Conservation (phyloP, 2,329 filamentous ascomycete species). For the Lecanicillium sp. region DNA sequence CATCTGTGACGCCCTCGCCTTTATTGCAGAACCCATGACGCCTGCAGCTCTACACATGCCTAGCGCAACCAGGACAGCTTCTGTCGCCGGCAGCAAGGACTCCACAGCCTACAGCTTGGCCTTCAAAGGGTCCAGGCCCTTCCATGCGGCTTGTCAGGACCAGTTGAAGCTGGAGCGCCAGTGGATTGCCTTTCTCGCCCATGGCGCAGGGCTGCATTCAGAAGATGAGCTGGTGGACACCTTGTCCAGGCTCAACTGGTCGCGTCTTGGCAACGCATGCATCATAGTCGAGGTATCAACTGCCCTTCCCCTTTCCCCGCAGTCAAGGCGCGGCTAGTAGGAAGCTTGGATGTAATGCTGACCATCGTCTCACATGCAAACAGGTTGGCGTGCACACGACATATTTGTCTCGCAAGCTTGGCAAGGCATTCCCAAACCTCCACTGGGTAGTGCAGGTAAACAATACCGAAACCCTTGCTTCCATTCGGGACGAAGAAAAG, state of each 20-base stretch:
- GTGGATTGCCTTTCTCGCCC: constrained; percentile 5
- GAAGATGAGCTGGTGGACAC: neutral
- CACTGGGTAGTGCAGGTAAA: neutral
- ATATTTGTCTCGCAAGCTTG: too few species aligned
- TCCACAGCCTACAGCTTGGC: neutral
- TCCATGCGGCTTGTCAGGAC: neutral
- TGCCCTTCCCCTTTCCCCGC: too few species aligned
- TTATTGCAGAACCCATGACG: constrained; percentile 3
- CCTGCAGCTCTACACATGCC: constrained; percentile 4
- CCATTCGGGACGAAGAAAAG: neutral
- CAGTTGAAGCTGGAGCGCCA: constrained; percentile 2
- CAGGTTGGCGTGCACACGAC: too few species aligned
- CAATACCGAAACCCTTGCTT: neutral
- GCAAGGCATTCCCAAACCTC: too few species aligned
- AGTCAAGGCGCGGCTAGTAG: too few species aligned
- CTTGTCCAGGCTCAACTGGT: constrained; percentile 1
- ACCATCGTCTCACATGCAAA: too few species aligned
- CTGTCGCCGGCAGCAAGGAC: neutral
- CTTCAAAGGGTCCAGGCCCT: neutral
- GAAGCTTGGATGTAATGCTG: too few species aligned
- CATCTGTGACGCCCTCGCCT: constrained; percentile 8
- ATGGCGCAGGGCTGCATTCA: neutral
- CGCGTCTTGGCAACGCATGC: neutral
- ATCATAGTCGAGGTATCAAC: too few species aligned
- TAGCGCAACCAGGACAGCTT: neutral